phyloP scores from a whole-genome alignment of 768 basidiomycete species.

The Russula sp. region DNA sequence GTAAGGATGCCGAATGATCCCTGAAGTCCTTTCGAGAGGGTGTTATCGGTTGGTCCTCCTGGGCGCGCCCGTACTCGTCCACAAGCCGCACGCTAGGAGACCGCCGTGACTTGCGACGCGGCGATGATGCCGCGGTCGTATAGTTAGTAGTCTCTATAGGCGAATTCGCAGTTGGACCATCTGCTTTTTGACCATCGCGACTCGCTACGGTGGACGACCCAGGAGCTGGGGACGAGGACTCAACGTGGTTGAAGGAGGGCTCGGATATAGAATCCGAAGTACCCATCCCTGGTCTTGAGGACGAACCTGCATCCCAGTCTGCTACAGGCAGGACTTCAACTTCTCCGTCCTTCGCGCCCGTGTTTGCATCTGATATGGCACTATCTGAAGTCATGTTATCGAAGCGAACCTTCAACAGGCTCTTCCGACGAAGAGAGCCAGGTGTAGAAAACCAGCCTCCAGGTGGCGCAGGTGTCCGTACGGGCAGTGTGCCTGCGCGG shows the following conservation, averaged over 20 bases:
- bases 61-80: constrained; percentile 59
- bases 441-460: constrained; percentile 55
- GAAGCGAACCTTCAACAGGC: constrained; percentile 70
- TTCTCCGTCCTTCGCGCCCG: constrained; percentile 20
- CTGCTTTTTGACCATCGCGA: neutral
- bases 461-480: constrained; percentile 47
- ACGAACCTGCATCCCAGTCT: constrained; percentile 14
- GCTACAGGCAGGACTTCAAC: constrained; percentile 10
- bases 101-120: constrained; percentile 43
- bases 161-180: neutral
- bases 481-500: constrained; percentile 19
- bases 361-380: constrained; percentile 31
- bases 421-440: constrained; percentile 45
- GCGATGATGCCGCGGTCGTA: constrained; percentile 29
- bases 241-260: constrained; percentile 26
- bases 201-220: neutral
- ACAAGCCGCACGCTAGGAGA: constrained; percentile 59
- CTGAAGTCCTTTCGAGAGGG: constrained; percentile 28
- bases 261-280: constrained; percentile 25
- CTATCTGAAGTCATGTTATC: constrained; percentile 44
- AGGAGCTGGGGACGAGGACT: constrained; percentile 22
- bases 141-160: constrained; percentile 30
- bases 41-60: constrained; percentile 19
- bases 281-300: neutral
- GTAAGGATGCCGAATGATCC: constrained; percentile 31